A percentile compares a stretch with the other conserved stretches of the same genome.
Conservation (phyloP, 208 protist species). For the Wallacemonas sp. region DNA sequence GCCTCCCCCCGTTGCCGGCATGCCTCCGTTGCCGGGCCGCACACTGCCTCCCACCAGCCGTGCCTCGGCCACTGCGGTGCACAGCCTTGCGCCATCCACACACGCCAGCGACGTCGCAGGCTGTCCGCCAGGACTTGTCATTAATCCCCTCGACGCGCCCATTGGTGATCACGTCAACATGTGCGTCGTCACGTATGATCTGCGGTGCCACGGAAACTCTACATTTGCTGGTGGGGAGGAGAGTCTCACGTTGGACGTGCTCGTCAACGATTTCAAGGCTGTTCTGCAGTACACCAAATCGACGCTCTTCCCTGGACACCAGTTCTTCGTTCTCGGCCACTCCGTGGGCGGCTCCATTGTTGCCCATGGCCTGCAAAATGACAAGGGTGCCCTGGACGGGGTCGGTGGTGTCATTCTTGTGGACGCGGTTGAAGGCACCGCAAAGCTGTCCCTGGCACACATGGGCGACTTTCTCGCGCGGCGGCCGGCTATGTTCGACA, state of each 20-base stretch:
- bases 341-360: conserved; percentile 88
- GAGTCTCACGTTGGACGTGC: conserved; percentile 52
- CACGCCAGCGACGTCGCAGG: neutral
- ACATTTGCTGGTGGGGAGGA: conserved; percentile 68
- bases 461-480: conserved; percentile 79
- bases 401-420: conserved; percentile 78
- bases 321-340: conserved; percentile 82
- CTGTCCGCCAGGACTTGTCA: neutral
- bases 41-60: neutral
- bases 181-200: conserved; percentile 74
- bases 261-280: conserved; percentile 66
- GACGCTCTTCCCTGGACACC: conserved; percentile 38
- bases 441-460: conserved; percentile 71
- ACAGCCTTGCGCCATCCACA: neutral
- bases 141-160: conserved; percentile 15
- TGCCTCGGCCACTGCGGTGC: neutral
- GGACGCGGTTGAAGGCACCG: conserved; percentile 92
- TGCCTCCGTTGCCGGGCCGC: neutral
- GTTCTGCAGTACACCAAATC: conserved; percentile 44
- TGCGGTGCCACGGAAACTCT: conserved; percentile 87
- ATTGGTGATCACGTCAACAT: conserved; percentile 39
- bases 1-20: neutral
- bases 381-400: conserved; percentile 22
- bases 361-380: conserved; percentile 34
- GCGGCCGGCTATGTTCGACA: conserved; percentile 66